Evolutionary conservation across 805 yeast species (phyloP).

Genomic region (Candida boidinii): DNA sequence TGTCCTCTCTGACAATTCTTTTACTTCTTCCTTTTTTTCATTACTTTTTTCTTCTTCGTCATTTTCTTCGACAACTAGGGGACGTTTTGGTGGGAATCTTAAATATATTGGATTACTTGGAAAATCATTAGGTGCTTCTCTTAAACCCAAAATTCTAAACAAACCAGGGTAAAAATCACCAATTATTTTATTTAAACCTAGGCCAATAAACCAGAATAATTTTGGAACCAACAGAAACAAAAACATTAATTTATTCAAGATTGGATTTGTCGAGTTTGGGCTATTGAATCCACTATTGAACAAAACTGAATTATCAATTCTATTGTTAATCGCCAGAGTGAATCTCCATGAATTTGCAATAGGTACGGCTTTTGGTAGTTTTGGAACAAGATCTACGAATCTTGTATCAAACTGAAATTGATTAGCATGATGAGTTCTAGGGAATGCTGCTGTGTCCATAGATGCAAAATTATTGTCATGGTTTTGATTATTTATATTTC

Average conservation of each 20-base stretch:
- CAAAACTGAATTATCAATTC: background rate
- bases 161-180: conserved; percentile 27
- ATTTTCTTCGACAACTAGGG: conserved; percentile 7
- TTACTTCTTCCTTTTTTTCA: conserved; percentile 3
- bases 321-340: conserved; percentile 19
- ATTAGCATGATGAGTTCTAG: background rate
- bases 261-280: background rate
- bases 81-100: too few relatives aligned
- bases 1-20: conserved; percentile 2
- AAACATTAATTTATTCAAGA: conserved; percentile 34
- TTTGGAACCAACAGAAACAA: conserved; percentile 50
- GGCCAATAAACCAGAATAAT: conserved; percentile 32
- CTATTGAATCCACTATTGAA: background rate
- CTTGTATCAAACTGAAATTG: conserved; percentile 11
- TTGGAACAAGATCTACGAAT: conserved; percentile 20
- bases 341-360: conserved; percentile 28
- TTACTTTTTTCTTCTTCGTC: conserved; percentile 8
- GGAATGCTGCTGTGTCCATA: background rate
- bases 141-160: conserved; percentile 19
- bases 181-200: conserved; percentile 27
- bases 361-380: conserved; percentile 27
- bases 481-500: background rate
- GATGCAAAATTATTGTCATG: background rate
- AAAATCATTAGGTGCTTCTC: conserved; percentile 20
- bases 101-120: conserved; percentile 21